Evolutionary conservation across 2,329 filamentous ascomycete species (phyloP), one percentile per base, ranked within the genome.

Genomic region (Thermothelomyces thermophilus): DNA sequence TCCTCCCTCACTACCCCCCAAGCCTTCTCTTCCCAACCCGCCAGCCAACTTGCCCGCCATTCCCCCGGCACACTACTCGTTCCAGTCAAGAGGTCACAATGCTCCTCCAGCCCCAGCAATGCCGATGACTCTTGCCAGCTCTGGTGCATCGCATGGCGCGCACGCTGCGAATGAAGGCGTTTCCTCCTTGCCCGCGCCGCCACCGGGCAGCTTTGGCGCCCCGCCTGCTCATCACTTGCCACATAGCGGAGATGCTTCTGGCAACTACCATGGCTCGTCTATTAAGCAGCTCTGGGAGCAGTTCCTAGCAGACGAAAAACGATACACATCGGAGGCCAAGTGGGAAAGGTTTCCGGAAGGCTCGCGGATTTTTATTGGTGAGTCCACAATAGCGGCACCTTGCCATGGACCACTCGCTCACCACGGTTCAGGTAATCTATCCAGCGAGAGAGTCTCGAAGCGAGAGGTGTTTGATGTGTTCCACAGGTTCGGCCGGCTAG

Each of bases 401-500:
- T 35, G 5, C 30, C 17, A 30, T 40, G 2, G 14, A 14, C 19
- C 28, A 16, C n/a, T n/a, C 3, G 58, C 65, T 71, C 56, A 69
- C 48, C 20, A 9, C 50, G 53, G 48, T 63, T 88, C 63, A 95
- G 90, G 90, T 48, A 98, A 97, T 64, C 76, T 98, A 10, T 90
- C 90, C 1, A 91, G 87, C 46, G 91, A 97, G 65, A 84, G 90
- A 63, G 90, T 95, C 13, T 93, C 88, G 6, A 97, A 97, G 69
- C 82, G 86, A 57, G 90, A 97, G 67, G 82, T 97, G 8, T 97
- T 95, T 68, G 86, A 95, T 63, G 77, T 91, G 16, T 97, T 98
- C 64, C 83, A 90, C 63, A 79, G 77, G 50, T 90, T 89, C 64
- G 93, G 93, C 47, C 84, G 84, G 54, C 74, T 98, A 41, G 91